Base-by-base conservation (phyloP, 345 rosid genomes). In the Eutrema japonicum region DNA sequence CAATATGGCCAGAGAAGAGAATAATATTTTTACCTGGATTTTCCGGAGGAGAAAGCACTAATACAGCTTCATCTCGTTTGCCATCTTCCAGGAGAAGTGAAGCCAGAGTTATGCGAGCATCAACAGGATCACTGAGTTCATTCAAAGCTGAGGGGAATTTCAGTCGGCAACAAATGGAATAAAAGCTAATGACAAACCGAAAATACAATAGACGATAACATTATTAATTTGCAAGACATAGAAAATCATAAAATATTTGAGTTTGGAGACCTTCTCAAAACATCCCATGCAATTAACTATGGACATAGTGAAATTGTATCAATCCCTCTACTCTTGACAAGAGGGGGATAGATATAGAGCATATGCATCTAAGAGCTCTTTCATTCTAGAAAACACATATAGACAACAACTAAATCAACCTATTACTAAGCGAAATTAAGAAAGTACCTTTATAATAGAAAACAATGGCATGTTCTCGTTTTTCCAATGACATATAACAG, bases 31-130 rank as follows among this genome's bases (percentile, higher is more conserved):
- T 70, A 85, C 97, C 89, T 67, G 62, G 72, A 78, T 82, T 71
- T 80, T 81, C 75, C 9, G 97, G 96, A 81, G 96, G 89, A 68
- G 87, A 85, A 13, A 94, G 82, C 82, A 94, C 76, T 60, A 83
- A 56, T 73, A 89, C 83, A 45, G 97, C 97, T 72, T 94, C 97
- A 64, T 92, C 91, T 76, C 84, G 96, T 85, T 77, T 89, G 68
- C 77, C 83, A 70, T 91, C 89, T 82, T 94, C 96, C 41, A 86
- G 79, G 63, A 94, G 83, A 45, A 89, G 88, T 27, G 96, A 80
- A 69, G 96, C 87, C 86, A 94, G 84, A 72, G 85, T 77, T 75
- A 89, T 67, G 43, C 98, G 89, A 56, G 85, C 89, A 73, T 84
- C 93, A 66, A 89, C 51, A 66, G 80, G 74, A 49, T 88, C 89